Base-by-base conservation (phyloP, 225 moss, liverwort and hornwort species). In the Straminergon stramineum region DNA sequence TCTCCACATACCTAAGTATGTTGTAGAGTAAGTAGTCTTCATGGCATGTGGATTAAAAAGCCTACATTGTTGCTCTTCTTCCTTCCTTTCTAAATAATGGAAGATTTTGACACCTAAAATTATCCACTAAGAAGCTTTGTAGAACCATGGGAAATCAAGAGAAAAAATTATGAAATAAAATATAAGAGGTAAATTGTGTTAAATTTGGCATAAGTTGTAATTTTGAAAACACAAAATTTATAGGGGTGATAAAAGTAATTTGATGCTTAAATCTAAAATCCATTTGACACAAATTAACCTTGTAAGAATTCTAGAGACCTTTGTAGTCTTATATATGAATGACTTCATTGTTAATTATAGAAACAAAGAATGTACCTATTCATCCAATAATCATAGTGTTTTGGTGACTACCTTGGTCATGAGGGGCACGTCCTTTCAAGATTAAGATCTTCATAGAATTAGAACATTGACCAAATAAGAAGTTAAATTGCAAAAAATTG, bases 261-360 rank as follows among this genome's bases (percentile, higher is more conserved):
- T 68, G 6, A 12, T 2, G 6, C 41, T 71, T 14, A 75, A 75
- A 48, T 75, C 11, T 18, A 76, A 76, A 76, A 21, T 52, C 34
- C 21, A 21, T 2, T 48, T 52, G 8, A 55, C 0, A 4, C 4
- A 35, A 8, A 31, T 51, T 20, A 75, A 75, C 4, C 23, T 0
- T 22, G 0, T 13, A 7, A 13, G n/a, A 22, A n/a, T 2, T 2
- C 0, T 69, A 0, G 0, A 2, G 1, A 69, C 13, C 22, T 69
- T 13, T 4, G n/a, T 22, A 7, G 3, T 16, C 0, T 0, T 0
- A n/a, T n/a, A n/a, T n/a, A 27, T 43, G 2, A 3, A 43, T 73
- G 43, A 16, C 10, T 71, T 41, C 8, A 41, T 0, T 26, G 0
- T 15, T 26, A 26, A 71, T 1, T 71, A 2, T 71, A 41, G 71